Base-by-base conservation (phyloP, 2,329 filamentous ascomycete species). In the Didymella arachidicola region DNA sequence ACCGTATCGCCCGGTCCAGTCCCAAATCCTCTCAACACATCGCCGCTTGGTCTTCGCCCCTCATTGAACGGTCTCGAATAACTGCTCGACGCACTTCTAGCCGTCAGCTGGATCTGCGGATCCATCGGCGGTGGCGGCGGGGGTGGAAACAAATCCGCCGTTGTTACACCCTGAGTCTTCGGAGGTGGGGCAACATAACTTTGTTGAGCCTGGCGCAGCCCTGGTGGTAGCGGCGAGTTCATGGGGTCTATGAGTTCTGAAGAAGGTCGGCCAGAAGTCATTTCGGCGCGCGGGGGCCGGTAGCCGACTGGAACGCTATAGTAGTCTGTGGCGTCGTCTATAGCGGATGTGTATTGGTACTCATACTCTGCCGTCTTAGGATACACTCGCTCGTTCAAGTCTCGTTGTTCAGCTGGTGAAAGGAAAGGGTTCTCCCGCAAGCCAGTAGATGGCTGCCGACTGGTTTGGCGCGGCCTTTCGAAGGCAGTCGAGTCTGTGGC, bases 301-400 rank as follows among this genome's bases (percentile, higher is more conserved):
- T 64, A 64, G 12, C 61, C 59, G 8, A 52, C 62, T 26, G 60
- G 57, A 3, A 59, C 60, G 2, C 53, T 50, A 30, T 65, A 65
- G 25, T 65, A 53, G 34, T 53, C 38, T 42, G 18, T 51, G 10
- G 47, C 51, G 32, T 53, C 50, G 44, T 53, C 58, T n/a, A 57
- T 49, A 7, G 57, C 57, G n/a, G 57, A 59, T 11, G 10, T 48
- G 36, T 58, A 58, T 22, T 30, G 39, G 16, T 59, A 51, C 18
- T 54, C 41, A 14, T 60, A 64, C 1, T 59, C 59, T 11, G 57
- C 57, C 3, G 57, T 52, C 12, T 61, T 54, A 3, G 61, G 44
- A 18, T 66, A 56, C 11, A 62, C 61, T 32, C 59, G 44, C 2
- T 59, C 48, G 3, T 53, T 42, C 3, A 52, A 46, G 7, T 59